Evolutionary conservation across 257 asterid genomes (phyloP).

Genomic region (Solanum chmielewskii): DNA sequence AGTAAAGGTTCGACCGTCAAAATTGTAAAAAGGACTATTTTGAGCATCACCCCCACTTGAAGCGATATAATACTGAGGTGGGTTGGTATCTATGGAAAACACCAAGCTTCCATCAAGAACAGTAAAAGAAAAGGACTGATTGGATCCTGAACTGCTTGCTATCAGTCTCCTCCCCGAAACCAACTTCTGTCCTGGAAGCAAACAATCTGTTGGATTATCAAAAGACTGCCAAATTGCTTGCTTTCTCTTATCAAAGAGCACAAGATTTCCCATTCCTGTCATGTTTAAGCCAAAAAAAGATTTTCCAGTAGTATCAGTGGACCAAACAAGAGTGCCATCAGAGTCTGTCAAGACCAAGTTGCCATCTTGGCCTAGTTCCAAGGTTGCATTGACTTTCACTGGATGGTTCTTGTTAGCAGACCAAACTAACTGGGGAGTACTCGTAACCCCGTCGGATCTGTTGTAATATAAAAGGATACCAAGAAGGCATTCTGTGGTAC

Average conservation of each 20-base stretch:
- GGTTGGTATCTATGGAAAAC: background rate
- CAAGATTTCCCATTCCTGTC: conserved; percentile 1
- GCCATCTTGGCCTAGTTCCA: conserved; percentile 6
- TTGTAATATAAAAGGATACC: background rate
- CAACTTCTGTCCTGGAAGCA: background rate
- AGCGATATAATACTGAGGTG: background rate
- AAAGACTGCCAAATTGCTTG: conserved; percentile 10
- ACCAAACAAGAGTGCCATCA: conserved; percentile 12
- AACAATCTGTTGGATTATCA: conserved; percentile 8
- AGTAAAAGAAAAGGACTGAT: background rate
- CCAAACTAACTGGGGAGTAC: background rate
- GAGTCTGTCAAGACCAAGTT: conserved; percentile 6
- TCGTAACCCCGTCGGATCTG: background rate
- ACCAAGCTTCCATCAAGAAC: background rate
- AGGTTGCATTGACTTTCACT: conserved; percentile 8
- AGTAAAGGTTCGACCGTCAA: background rate
- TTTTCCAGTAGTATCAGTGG: conserved; percentile 3
- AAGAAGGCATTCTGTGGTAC: background rate
- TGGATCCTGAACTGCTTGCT: background rate
- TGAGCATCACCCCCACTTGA: background rate
- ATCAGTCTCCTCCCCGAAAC: background rate
- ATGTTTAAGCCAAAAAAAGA: background rate
- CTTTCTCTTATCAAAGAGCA: background rate
- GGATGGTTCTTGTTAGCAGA: conserved; percentile 11
- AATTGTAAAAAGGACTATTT: background rate